These are phyloP conservation scores for Cicer cuneatum DNA, from an alignment of 306 rosid species.

Conservation along the genomic window DNA sequence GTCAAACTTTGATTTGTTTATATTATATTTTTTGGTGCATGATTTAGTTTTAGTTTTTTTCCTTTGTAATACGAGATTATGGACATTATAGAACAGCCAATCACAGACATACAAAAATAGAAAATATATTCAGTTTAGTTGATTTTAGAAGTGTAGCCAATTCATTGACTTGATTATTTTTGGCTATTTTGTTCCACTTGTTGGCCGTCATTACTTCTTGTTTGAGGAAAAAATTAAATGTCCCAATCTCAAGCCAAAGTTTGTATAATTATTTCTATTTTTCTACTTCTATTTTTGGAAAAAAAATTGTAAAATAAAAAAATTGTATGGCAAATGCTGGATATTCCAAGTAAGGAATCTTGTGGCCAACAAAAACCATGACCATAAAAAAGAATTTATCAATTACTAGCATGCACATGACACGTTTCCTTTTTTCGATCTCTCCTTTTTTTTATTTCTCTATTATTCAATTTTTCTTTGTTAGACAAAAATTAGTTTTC, in stretches of 20 bases:
- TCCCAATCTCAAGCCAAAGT: not conserved
- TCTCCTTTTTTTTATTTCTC: no score
- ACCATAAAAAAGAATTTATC: no score
- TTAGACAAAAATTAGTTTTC: no score
- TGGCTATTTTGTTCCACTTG: not conserved
- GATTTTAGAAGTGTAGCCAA: no score
- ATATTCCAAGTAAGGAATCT: not conserved
- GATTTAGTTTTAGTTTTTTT: no score
- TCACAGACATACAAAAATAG: not conserved
- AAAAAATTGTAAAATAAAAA: not conserved
- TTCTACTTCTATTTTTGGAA: not conserved
- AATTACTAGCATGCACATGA: no score
- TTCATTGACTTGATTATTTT: no score
- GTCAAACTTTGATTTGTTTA: not conserved
- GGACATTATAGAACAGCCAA: constrained; percentile 3
- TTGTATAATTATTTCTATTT: not conserved
- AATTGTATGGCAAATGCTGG: not conserved
- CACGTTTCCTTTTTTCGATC: no score
- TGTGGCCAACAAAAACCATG: no score
- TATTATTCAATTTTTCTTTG: no score
- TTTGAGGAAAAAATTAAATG: not conserved
- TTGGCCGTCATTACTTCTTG: not conserved
- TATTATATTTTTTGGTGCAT: no score
- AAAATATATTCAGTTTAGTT: no score
- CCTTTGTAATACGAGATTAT: not conserved